Evolutionary conservation across 2,329 filamentous ascomycete genomes (phyloP), one percentile per base, ranked within the genome.

Genomic region (Colletotrichum gigasporum): DNA sequence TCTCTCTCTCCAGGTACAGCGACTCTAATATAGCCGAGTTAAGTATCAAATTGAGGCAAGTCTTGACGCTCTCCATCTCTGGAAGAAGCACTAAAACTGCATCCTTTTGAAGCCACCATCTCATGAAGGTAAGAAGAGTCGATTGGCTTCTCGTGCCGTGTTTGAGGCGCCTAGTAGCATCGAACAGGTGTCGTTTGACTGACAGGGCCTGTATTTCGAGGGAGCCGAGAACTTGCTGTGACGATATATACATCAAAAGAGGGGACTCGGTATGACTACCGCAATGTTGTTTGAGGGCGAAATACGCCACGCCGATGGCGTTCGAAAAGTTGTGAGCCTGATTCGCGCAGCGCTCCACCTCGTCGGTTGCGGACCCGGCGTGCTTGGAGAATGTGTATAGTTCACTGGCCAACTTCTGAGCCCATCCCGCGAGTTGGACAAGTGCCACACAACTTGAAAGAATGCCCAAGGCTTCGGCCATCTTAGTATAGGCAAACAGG

Each of bases 381-480:
- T 6, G 12, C 5, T 24, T 9, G 39, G 39, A 42, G 16, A 42
- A 20, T 20, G 5, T 42, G 5, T 12, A 16, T 18, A 42, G 22
- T 16, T 42, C 16, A 20, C 8, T 20, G 1, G 39, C 16, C 7
- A 69, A 32, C 0, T n/a, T 42, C 47, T 55, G n/a, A 51, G 68
- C 45, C 22, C 26, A 12, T 26, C 47, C 14, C 67, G 12, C 18
- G 16, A 8, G 67, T 48, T 7, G 65, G 48, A 35, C 55, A 65
- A 2, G 66, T 67, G 28, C 47, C 14, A 47, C 24, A 18, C 68
- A 30, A 24, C 69, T 67, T 16, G 39, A 8, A 9, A 42, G 6
- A 42, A 42, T 20, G 8, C 39, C 39, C 4, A 42, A 10, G 16
- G 22, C 18, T 42, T 42, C 39, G 22, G 39, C 39, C 39, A 42